Evolutionary conservation across 2,329 filamentous ascomycete genomes (phyloP).

Genomic region (Aulographum hederae): DNA sequence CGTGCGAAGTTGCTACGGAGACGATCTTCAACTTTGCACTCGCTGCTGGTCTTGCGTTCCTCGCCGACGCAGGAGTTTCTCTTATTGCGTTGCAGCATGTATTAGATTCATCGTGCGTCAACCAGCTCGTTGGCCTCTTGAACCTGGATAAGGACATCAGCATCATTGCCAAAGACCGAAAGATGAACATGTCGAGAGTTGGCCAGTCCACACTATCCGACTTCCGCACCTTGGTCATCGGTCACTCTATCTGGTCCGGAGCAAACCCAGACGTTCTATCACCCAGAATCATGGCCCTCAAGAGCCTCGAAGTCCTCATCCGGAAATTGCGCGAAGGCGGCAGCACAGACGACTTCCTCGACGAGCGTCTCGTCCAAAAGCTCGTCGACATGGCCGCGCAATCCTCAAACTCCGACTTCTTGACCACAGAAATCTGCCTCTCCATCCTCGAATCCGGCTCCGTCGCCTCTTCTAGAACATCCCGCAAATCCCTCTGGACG

Average conservation of each 20-base stretch:
- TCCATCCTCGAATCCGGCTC: slow-evolving; percentile 34
- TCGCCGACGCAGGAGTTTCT: slow-evolving; percentile 42
- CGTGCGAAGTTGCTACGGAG: slow-evolving; percentile 29
- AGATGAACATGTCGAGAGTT: slow-evolving; percentile 49
- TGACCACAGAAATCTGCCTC: slow-evolving; percentile 21
- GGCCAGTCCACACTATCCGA: slow-evolving; percentile 37
- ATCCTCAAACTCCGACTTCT: slow-evolving; percentile 8
- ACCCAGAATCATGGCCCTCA: slow-evolving; percentile 44
- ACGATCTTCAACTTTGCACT: slow-evolving; percentile 40
- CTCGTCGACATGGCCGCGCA: slow-evolving; percentile 23
- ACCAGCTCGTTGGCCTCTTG: slow-evolving; percentile 39
- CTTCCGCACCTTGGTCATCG: slow-evolving; percentile 34
- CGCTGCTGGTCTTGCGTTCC: slow-evolving; percentile 41
- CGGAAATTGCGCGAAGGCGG: slow-evolving; percentile 31
- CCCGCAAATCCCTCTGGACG: slow-evolving; percentile 14
- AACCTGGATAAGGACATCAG: slow-evolving; percentile 34
- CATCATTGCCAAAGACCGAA: slow-evolving; percentile 43
- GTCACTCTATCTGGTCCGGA: slow-evolving; percentile 42
- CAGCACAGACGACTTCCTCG: slow-evolving; percentile 30
- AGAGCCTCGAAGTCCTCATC: slow-evolving; percentile 41
- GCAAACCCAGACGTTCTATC: slow-evolving; percentile 33
- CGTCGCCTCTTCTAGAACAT: slow-evolving; percentile 21
- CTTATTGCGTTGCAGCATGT: slow-evolving; percentile 41
- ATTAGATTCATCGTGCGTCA: slow-evolving; percentile 32
- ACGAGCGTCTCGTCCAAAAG: slow-evolving; percentile 12